Percentiles rank a stretch among this genome's conserved stretches.
Conservation (phyloP, 129 eudicot species). For the Flaveria sonorensis region DNA sequence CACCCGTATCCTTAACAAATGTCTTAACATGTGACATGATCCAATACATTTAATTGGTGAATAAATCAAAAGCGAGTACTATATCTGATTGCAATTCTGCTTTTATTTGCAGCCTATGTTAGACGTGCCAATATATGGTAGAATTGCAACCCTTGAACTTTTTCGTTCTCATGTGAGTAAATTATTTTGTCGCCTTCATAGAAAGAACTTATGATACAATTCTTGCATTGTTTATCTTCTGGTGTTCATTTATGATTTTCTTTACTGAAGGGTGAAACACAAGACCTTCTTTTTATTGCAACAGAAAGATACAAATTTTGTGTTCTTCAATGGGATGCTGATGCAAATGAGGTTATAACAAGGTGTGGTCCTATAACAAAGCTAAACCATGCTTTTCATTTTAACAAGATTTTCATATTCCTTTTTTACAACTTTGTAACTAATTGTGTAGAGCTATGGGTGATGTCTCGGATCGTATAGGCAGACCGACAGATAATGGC, state of each 20-base stretch:
- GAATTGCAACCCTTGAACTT: conserved; percentile 95
- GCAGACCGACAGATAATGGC: conserved; percentile 94
- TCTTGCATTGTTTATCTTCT: conserved; percentile 9
- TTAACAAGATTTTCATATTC: neutral
- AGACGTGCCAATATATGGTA: conserved; percentile 93
- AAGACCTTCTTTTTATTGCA: conserved; percentile 93
- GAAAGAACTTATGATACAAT: neutral
- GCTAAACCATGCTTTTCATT: conserved; percentile 3
- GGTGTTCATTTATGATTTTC: neutral
- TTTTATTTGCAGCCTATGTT: conserved; percentile 68
- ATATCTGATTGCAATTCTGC: conserved; percentile 11
- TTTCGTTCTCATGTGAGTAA: conserved; percentile 94
- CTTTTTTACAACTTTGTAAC: conserved; percentile 10
- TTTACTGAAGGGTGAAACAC: conserved; percentile 75
- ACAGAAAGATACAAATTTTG: conserved; percentile 96
- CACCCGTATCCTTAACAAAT: neutral
- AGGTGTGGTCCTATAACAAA: conserved; percentile 49
- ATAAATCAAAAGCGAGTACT: neutral
- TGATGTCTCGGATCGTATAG: conserved; percentile 95
- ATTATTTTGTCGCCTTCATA: neutral
- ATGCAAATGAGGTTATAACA: conserved; percentile 74
- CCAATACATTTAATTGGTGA: neutral
- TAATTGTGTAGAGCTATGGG: conserved; percentile 80
- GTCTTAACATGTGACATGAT: neutral
- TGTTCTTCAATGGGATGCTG: conserved; percentile 95